Conservation (phyloP, 495 filamentous ascomycete genomes). For the Oidiodendron maius region DNA sequence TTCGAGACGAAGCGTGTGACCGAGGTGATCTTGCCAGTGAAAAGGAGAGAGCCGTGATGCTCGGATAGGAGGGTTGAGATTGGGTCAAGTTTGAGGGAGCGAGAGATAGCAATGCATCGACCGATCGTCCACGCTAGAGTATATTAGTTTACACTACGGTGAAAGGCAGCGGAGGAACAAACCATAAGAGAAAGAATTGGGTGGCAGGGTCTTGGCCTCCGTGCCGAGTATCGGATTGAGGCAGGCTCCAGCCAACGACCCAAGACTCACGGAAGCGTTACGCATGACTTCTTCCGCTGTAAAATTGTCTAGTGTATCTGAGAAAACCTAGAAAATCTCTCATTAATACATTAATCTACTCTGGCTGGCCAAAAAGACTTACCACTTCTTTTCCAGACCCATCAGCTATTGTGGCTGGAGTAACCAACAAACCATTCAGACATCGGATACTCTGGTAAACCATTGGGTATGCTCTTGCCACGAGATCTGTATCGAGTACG, state of each 20-base stretch:
- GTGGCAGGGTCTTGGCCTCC: slow-evolving; percentile 17
- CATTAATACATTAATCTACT: too few relatives aligned
- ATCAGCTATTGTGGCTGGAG: slow-evolving; percentile 15
- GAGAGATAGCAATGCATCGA: slow-evolving; percentile 35
- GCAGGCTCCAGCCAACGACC: slow-evolving; percentile 27
- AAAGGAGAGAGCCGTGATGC: slow-evolving; percentile 25
- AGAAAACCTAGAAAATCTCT: slow-evolving; percentile 25
- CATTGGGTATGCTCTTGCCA: slow-evolving; percentile 48
- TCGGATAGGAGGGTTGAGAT: slow-evolving; percentile 38
- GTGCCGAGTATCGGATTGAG: slow-evolving; percentile 13
- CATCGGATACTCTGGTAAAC: slow-evolving; percentile 53
- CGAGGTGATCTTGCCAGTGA: slow-evolving; percentile 21
- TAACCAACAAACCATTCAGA: slow-evolving; percentile 26
- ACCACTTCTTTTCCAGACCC: slow-evolving; percentile 50
- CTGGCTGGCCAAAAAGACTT: too few relatives aligned
- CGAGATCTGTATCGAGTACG: slow-evolving; percentile 47
- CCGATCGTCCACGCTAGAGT: slow-evolving; percentile 40
- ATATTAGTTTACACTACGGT: not conserved
- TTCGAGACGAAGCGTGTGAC: slow-evolving; percentile 16
- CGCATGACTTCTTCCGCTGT: slow-evolving; percentile 20
- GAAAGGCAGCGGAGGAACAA: too few relatives aligned
- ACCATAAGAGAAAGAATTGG: too few relatives aligned
- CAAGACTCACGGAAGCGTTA: slow-evolving; percentile 10
- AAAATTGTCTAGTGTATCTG: slow-evolving; percentile 19
- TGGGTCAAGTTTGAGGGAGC: slow-evolving; percentile 31